These are phyloP conservation scores for Entamoeba dispar DNA, from an alignment of 208 protist genomes.

Conservation along the genomic window DNA sequence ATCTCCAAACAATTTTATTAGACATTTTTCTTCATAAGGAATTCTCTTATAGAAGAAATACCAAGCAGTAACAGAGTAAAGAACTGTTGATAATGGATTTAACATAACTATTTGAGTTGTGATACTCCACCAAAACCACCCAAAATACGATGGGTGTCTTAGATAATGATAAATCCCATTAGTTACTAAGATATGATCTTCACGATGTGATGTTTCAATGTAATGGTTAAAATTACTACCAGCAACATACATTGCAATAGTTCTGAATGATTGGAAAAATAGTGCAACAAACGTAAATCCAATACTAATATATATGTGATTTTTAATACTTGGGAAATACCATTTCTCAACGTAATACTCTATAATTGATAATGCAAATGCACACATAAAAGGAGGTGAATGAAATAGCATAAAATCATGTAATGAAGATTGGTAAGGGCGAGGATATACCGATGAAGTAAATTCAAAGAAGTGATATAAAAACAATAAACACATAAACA, in stretches of 20 bases:
- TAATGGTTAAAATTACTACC: neutral
- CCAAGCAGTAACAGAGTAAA: neutral
- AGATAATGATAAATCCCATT: neutral
- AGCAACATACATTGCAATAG: neutral
- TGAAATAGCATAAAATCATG: neutral
- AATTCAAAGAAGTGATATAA: neutral
- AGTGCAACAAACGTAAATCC: neutral
- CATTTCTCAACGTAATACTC: neutral
- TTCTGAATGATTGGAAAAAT: neutral
- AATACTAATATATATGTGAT: neutral
- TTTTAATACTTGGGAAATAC: neutral
- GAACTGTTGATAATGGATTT: neutral
- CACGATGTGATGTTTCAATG: neutral
- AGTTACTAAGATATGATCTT: neutral
- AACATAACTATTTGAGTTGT: neutral
- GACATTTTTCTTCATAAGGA: conserved; percentile 1
- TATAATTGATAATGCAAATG: neutral
- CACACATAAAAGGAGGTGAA: neutral
- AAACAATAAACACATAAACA: neutral
- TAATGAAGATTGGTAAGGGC: neutral
- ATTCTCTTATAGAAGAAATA: conserved; percentile 3
- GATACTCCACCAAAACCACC: conserved; percentile 2
- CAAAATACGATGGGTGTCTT: conserved; percentile 7
- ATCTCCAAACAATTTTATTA: neutral
- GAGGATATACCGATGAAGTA: neutral